A percentile compares a stretch with the other conserved stretches of the same genome.
Evolutionary conservation across 2,329 filamentous ascomycete genomes (phyloP).

Genomic region (Fusarium sp.): DNA sequence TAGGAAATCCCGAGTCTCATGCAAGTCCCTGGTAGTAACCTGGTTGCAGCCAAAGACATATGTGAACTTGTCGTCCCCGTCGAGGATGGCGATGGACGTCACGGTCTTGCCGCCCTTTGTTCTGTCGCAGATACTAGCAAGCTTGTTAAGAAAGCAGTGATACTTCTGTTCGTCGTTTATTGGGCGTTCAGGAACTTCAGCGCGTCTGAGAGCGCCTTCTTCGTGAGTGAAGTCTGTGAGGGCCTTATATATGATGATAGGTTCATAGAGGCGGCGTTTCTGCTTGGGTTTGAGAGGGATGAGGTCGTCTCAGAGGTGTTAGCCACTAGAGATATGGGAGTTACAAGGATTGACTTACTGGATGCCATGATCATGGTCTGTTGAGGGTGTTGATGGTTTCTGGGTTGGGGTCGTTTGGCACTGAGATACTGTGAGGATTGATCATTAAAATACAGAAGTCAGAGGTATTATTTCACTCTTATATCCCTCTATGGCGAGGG

Average conservation of each 20-base stretch:
- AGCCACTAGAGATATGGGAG: no score
- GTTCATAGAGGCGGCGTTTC: conserved; percentile 49
- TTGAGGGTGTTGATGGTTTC: neutral
- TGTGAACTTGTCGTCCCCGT: conserved; percentile 44
- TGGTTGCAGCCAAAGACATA: conserved; percentile 53
- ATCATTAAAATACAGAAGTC: neutral
- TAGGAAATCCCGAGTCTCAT: conserved; percentile 12
- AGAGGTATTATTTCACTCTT: neutral
- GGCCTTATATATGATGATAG: conserved; percentile 45
- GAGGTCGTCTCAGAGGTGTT: neutral
- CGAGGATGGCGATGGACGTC: conserved; percentile 49
- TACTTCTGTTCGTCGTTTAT: conserved; percentile 43
- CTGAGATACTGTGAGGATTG: neutral
- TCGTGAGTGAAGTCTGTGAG: conserved; percentile 38
- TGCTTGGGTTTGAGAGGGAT: conserved; percentile 31
- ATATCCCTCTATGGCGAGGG: neutral
- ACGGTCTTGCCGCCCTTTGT: conserved; percentile 48
- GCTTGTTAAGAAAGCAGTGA: conserved; percentile 49
- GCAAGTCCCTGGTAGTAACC: neutral
- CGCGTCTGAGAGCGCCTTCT: conserved; percentile 1
- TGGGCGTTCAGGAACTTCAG: neutral
- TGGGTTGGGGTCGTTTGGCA: neutral
- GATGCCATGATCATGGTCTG: conserved; percentile 8
- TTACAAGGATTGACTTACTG: no score
- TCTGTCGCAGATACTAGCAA: conserved; percentile 51